Conservation (phyloP, 1,284 basidiomycete species). For the Rhodofomes roseus region DNA sequence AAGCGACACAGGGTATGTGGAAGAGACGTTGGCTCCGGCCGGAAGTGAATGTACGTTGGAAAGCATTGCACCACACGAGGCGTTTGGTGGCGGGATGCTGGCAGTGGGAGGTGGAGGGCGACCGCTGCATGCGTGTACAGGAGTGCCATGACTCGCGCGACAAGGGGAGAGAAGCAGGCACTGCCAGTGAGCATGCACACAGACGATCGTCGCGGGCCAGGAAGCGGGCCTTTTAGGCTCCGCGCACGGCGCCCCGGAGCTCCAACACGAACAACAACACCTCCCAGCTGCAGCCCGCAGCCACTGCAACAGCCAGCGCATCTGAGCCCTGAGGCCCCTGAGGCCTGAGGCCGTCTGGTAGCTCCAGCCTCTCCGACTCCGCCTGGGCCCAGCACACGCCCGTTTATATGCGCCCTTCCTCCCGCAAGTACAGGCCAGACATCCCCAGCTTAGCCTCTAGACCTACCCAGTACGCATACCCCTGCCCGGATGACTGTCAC, state of each 20-base stretch:
- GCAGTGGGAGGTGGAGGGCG: too few species aligned
- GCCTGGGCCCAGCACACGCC: not conserved
- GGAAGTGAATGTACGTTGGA: too few species aligned
- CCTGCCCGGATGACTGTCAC: not conserved
- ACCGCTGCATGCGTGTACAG: too few species aligned
- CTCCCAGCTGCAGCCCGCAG: not conserved
- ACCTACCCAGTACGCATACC: not conserved
- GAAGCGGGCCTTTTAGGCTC: too few species aligned
- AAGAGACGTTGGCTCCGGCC: too few species aligned
- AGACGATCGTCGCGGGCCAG: too few species aligned
- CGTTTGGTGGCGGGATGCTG: too few species aligned
- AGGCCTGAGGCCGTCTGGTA: too few species aligned
- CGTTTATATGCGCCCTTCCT: not conserved
- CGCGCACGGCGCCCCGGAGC: not conserved
- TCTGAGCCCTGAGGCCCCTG: too few species aligned
- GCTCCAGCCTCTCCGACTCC: not conserved
- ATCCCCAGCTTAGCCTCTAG: not conserved
- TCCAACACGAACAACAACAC: not conserved
- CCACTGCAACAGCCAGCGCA: too few species aligned
- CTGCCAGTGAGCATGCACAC: not conserved
- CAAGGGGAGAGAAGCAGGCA: not conserved
- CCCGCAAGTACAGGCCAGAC: not conserved
- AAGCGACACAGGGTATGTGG: too few species aligned
- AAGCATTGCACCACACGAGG: too few species aligned
- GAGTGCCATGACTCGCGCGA: not conserved